Evolutionary conservation across 345 rosid species (phyloP), one percentile per base, ranked within the genome.

Genomic region (Conringia planisiliqua): DNA sequence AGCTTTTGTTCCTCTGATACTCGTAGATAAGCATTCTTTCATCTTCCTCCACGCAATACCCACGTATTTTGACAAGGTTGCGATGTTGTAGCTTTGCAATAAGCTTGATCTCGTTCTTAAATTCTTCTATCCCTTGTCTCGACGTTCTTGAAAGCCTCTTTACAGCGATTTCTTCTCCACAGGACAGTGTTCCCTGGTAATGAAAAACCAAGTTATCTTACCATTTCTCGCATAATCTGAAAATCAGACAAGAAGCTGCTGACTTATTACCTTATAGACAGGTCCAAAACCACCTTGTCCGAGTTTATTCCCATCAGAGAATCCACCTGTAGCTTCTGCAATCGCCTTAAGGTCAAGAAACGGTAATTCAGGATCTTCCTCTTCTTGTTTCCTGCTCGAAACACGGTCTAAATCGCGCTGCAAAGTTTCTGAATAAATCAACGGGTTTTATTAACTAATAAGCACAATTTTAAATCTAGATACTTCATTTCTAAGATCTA

Each of bases 271-370:
- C 91, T 82, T 83, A 79, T 81, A 89, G 66, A 91, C 96, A 4
- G 71, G 86, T 38, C 96, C 89, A 43, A 89, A 89, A 10, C 70
- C 96, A 91, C 97, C 97, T 70, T 74, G 84, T 13, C 97, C 97
- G 32, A 89, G 82, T 73, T 83, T 85, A 32, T 88, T 86, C 0
- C 48, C 66, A 9, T 33, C 66, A 5, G 89, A 83, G 81, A 89
- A 89, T 27, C 80, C 63, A 16, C 74, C 14, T 20, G 91, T 86
- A 7, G 93, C 89, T 22, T 56, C 70, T 83, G 75, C 36, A 10
- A 89, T 80, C 0, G 73, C 64, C 0, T n/a, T 66, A 3, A 85
- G 71, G 68, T 83, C 87, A 36, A 67, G 65, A 76, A 76, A 76
- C 7, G 70, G 75, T 26, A 76, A 44, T 39, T 76, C 75, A 54